Percentiles rank a stretch among this genome's conserved stretches.
Conservation (phyloP, 441 rosid genomes). For the Oxalis stricta region DNA sequence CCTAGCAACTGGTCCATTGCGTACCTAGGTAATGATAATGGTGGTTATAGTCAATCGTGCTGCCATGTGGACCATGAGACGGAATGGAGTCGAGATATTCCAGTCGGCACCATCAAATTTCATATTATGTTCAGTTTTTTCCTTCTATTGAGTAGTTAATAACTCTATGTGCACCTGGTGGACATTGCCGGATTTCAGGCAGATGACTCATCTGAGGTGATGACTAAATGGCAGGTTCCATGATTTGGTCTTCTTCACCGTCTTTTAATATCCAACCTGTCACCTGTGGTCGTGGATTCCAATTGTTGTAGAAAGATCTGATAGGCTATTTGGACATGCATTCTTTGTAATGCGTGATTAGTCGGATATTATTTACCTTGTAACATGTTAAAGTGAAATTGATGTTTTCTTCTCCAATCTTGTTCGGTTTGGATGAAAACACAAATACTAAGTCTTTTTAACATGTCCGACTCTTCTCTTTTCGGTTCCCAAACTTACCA, state of each 20-base stretch:
- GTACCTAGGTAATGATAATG: constrained; percentile 29
- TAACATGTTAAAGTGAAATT: constrained; percentile 16
- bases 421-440: neutral
- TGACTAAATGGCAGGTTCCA: constrained; percentile 33
- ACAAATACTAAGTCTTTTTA: too few species aligned
- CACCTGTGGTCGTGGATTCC: constrained; percentile 11
- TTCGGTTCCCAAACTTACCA: too few species aligned
- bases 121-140: too few species aligned
- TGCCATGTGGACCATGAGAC: constrained; percentile 19
- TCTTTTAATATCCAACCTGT: constrained; percentile 7
- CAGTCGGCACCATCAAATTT: constrained; percentile 18
- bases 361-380: constrained; percentile 10
- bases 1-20: constrained; percentile 51
- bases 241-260: constrained; percentile 11
- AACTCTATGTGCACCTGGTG: constrained; percentile 60
- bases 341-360: constrained; percentile 7
- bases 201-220: constrained; percentile 82
- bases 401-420: neutral
- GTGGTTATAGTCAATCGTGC: constrained; percentile 3
- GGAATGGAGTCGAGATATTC: constrained; percentile 20
- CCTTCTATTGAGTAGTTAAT: constrained; percentile 18
- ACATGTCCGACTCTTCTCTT: too few species aligned
- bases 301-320: constrained; percentile 10
- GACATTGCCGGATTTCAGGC: constrained; percentile 31
- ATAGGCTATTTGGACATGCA: constrained; percentile 11